phyloP scores from a whole-genome alignment of 1,139 yeast species.

The Saccharomycopsis hybrid region DNA sequence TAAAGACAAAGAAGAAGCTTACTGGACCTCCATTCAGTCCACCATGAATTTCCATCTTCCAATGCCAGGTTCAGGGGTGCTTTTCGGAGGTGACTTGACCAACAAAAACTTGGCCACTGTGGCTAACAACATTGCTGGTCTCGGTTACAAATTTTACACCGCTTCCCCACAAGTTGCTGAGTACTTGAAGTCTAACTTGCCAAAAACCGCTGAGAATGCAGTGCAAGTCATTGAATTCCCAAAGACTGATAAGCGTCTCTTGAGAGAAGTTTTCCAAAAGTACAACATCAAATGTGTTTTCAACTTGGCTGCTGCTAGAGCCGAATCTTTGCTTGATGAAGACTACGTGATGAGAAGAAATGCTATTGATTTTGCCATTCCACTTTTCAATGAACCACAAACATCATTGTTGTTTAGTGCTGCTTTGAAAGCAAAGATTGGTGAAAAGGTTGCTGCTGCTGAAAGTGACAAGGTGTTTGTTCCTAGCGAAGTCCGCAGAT shows the following conservation, averaged over 20 bases:
- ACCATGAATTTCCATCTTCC: constrained; percentile 97
- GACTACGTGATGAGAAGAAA: constrained; percentile 98
- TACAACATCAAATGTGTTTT: constrained; percentile 80
- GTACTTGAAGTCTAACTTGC: constrained; percentile 50
- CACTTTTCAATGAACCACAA: constrained; percentile 93
- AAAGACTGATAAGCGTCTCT: constrained; percentile 74
- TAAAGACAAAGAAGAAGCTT: constrained; percentile 75
- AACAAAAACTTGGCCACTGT: constrained; percentile 67
- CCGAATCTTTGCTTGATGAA: constrained; percentile 74
- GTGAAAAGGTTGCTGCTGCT: constrained; percentile 29
- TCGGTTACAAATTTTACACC: constrained; percentile 78
- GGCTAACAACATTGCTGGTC: constrained; percentile 58
- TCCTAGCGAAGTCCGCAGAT: constrained; percentile 83
- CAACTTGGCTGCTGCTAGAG: constrained; percentile 87
- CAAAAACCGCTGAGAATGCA: constrained; percentile 32
- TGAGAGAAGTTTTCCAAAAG: constrained; percentile 84
- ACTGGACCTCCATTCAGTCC: constrained; percentile 95
- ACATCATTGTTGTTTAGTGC: constrained; percentile 83
- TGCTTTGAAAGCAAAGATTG: constrained; percentile 51
- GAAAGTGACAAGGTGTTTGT: constrained; percentile 42
- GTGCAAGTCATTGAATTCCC: constrained; percentile 75
- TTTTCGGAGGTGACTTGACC: constrained; percentile 88
- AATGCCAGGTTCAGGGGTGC: constrained; percentile 77
- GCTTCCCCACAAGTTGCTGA: constrained; percentile 67
- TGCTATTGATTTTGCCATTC: constrained; percentile 96